These are phyloP conservation scores for Aspergillus sp. DNA, from an alignment of 2,329 filamentous ascomycete species.

Conservation along the genomic window DNA sequence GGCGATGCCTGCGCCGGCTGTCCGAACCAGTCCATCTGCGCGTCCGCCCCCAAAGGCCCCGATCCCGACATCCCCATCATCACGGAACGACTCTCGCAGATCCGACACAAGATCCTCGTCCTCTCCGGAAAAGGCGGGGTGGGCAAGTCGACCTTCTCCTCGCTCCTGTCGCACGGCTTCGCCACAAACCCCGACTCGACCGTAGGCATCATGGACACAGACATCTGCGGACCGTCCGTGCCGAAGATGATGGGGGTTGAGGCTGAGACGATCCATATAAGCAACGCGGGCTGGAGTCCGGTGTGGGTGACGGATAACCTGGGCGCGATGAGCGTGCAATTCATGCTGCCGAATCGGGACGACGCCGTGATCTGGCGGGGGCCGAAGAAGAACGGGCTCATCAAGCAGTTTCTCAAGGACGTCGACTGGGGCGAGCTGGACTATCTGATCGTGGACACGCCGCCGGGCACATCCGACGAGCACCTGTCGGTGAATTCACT, in stretches of 20 bases:
- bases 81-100: slow-evolving; percentile 65
- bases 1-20: slow-evolving; percentile 85
- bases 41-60: slow-evolving; percentile 84
- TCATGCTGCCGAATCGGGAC: slow-evolving; percentile 89
- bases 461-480: slow-evolving; percentile 90
- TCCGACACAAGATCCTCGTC: slow-evolving; percentile 87
- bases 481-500: slow-evolving; percentile 90
- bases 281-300: slow-evolving; percentile 79
- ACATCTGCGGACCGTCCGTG: slow-evolving; percentile 92
- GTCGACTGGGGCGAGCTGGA: slow-evolving; percentile 96
- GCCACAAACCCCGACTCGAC: slow-evolving; percentile 67
- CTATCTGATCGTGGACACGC: slow-evolving; percentile 87
- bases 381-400: slow-evolving; percentile 95
- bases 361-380: slow-evolving; percentile 97
- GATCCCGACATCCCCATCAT: slow-evolving; percentile 91
- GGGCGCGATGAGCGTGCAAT: slow-evolving; percentile 94
- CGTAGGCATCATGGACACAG: slow-evolving; percentile 95
- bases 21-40: slow-evolving; percentile 92
- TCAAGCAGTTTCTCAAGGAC: slow-evolving; percentile 96
- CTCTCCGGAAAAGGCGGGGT: slow-evolving; percentile 93
- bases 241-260: slow-evolving; percentile 99
- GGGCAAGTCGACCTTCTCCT: slow-evolving; percentile 89
- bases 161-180: slow-evolving; percentile 80
- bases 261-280: slow-evolving; percentile 84
- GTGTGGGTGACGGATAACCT: slow-evolving; percentile 94